Evolutionary conservation across 441 rosid species (phyloP).

Genomic region (Geranium incanum): DNA sequence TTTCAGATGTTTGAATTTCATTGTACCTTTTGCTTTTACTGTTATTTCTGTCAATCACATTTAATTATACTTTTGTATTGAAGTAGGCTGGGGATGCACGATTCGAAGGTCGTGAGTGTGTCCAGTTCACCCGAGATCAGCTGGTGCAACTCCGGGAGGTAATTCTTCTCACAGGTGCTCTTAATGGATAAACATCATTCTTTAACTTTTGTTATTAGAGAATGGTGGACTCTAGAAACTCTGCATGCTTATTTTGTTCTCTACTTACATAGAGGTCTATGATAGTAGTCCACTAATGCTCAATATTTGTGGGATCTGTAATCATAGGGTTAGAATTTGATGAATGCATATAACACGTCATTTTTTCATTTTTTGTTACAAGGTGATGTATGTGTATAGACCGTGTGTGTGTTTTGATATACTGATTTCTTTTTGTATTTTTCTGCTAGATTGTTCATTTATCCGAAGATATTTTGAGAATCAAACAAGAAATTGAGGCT

Average conservation of each 20-base stretch:
- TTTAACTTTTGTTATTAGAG: neutral
- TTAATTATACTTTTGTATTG: neutral
- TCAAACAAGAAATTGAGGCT: conserved; percentile 55
- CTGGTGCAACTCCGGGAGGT: conserved; percentile 73
- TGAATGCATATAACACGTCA: neutral
- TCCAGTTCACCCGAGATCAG: conserved; percentile 59
- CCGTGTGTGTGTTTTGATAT: neutral
- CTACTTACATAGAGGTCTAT: neutral
- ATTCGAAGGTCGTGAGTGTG: conserved; percentile 55
- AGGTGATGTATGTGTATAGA: neutral
- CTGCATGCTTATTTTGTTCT: neutral
- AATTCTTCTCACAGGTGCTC: conserved; percentile 1
- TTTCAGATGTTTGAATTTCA: neutral
- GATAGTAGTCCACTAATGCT: neutral
- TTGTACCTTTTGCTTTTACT: neutral
- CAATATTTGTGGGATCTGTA: neutral
- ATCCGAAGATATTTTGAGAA: conserved; percentile 63
- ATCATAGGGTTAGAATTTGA: neutral
- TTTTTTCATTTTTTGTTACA: neutral
- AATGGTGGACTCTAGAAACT: no score
- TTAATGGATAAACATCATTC: neutral
- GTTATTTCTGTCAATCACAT: neutral
- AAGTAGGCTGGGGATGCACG: conserved; percentile 56
- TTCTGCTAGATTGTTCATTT: conserved; percentile 44
- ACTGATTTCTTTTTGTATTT: conserved; percentile 6